Conservation (phyloP, 345 rosid genomes). For the Camelina neglecta region DNA sequence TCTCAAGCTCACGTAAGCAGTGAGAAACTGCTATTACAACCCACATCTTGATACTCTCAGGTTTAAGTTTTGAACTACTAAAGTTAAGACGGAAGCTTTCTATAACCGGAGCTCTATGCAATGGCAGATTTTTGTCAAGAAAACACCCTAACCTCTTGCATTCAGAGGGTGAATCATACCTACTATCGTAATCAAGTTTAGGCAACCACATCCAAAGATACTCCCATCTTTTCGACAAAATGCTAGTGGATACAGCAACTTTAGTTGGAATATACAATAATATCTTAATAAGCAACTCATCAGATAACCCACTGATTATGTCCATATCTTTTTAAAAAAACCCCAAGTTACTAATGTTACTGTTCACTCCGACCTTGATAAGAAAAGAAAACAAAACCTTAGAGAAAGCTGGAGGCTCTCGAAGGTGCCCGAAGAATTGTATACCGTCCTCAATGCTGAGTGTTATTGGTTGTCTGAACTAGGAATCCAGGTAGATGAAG, state of each 20-base stretch:
- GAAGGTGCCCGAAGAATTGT: neutral
- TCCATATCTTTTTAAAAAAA: neutral
- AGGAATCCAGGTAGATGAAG: neutral
- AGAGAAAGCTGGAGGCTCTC: neutral
- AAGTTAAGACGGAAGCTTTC: constrained; percentile 12
- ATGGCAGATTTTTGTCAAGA: constrained; percentile 8
- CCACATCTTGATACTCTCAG: neutral
- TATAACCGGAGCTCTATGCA: neutral
- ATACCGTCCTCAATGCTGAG: neutral
- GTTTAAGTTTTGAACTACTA: too few species aligned
- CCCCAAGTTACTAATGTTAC: too few species aligned
- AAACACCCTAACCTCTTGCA: neutral
- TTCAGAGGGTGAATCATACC: too few species aligned
- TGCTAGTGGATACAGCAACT: too few species aligned
- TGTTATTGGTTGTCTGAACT: neutral
- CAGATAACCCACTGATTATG: too few species aligned
- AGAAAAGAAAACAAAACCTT: neutral
- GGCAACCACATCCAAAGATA: too few species aligned
- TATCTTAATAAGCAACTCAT: too few species aligned
- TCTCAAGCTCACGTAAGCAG: constrained; percentile 1
- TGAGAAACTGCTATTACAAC: constrained; percentile 10
- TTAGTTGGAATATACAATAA: too few species aligned
- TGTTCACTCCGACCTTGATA: neutral
- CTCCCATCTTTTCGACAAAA: too few species aligned
- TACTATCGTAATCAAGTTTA: too few species aligned